These are phyloP conservation scores for Russula ochroleuca DNA, from an alignment of 768 basidiomycete species.

Conservation along the genomic window DNA sequence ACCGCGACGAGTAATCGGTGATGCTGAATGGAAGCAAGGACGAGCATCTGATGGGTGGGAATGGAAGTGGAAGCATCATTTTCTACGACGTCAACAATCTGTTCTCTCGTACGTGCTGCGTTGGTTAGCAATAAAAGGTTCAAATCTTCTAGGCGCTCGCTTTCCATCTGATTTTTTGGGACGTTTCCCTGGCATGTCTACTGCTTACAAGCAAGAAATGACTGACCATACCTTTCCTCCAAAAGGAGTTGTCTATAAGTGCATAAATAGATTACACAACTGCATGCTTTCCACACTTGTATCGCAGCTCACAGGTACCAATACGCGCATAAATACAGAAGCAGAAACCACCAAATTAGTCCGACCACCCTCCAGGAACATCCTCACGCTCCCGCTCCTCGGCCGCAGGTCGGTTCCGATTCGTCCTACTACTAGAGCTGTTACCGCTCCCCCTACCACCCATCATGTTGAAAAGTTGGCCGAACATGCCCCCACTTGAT, in stretches of 20 bases:
- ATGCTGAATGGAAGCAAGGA: too few species aligned
- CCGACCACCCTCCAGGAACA: constrained; percentile 15
- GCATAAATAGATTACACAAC: constrained; percentile 13
- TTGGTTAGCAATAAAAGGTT: too few species aligned
- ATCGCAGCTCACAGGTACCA: not conserved
- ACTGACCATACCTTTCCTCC: not conserved
- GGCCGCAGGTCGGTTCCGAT: constrained; percentile 8
- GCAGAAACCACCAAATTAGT: not conserved
- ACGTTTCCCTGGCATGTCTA: too few species aligned
- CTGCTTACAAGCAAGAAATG: not conserved
- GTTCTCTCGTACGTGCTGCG: too few species aligned
- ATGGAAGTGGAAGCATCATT: too few species aligned
- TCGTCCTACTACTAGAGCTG: constrained; percentile 5
- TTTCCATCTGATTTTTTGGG: too few species aligned
- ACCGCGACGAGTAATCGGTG: too few species aligned
- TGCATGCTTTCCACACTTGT: not conserved
- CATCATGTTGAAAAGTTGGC: constrained; percentile 16
- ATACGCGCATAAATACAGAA: not conserved
- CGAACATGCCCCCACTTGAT: constrained; percentile 18
- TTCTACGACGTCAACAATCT: too few species aligned
- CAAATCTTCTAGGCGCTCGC: too few species aligned
- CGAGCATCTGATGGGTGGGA: too few species aligned
- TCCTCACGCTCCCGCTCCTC: constrained; percentile 13
- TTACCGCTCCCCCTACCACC: constrained; percentile 14
- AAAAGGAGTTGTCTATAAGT: constrained; percentile 3